Conservation (phyloP, 371 early-diverging fungal species). For the Nematocida sp. region DNA sequence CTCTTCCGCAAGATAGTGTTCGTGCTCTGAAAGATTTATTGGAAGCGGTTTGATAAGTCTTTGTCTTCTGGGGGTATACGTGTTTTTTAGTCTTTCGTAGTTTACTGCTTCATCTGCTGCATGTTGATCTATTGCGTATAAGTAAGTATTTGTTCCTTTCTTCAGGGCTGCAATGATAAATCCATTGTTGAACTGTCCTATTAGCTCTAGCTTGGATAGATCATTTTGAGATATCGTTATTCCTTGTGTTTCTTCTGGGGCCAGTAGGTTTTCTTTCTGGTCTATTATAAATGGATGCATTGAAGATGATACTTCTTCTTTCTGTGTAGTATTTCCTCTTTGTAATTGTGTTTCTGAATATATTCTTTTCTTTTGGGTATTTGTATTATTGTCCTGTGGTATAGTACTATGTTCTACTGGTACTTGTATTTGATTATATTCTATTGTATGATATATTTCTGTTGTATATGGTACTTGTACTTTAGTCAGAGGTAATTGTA, state of each 20-base stretch:
- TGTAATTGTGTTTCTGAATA: background rate
- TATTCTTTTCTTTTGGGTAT: too few relatives aligned
- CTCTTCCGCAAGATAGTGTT: conserved; percentile 73
- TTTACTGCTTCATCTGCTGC: conserved; percentile 93
- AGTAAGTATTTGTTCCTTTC: conserved; percentile 66
- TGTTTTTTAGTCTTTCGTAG: conserved; percentile 70
- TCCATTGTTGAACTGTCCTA: conserved; percentile 94
- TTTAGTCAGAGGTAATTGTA: too few relatives aligned
- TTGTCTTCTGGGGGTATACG: conserved; percentile 66
- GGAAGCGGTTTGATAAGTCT: conserved; percentile 66
- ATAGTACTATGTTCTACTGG: too few relatives aligned
- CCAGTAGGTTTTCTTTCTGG: background rate
- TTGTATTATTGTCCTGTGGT: too few relatives aligned
- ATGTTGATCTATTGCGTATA: conserved; percentile 93
- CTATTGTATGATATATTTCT: too few relatives aligned
- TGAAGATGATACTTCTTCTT: background rate
- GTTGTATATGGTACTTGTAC: too few relatives aligned
- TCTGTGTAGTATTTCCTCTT: background rate
- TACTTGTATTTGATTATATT: too few relatives aligned
- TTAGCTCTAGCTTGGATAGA: conserved; percentile 72
- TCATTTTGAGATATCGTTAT: conserved; percentile 68
- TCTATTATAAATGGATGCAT: conserved; percentile 5
- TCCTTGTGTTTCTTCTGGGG: background rate
- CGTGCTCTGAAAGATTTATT: conserved; percentile 71
- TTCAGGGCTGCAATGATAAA: conserved; percentile 75